Evolutionary conservation across 1,139 yeast genomes (phyloP).

Genomic region (Pichiaceae sp.): DNA sequence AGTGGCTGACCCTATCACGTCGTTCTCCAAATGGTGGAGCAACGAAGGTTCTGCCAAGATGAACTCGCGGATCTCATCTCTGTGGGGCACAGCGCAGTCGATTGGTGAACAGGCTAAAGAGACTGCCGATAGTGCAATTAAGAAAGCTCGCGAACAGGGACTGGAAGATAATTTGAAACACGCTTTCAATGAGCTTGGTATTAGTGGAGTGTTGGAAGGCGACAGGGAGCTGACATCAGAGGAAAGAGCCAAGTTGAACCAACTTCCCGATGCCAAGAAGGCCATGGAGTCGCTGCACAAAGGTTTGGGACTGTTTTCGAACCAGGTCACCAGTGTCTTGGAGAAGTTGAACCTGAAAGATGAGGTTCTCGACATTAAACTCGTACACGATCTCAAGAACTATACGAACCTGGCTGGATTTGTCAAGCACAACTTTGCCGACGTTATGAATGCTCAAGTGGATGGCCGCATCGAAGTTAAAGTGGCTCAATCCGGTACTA

Average conservation of each 20-base stretch:
- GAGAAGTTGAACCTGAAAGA: conserved; percentile 54
- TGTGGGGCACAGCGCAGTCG: conserved; percentile 50
- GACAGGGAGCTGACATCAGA: conserved; percentile 21
- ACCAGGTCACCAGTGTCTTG: conserved; percentile 36
- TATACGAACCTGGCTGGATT: conserved; percentile 56
- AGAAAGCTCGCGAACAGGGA: conserved; percentile 27
- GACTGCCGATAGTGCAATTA: conserved; percentile 32
- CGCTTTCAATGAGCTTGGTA: conserved; percentile 24
- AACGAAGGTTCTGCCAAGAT: conserved; percentile 70
- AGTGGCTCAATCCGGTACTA: conserved; percentile 42
- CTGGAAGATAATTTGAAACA: conserved; percentile 23
- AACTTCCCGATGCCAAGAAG: conserved; percentile 21
- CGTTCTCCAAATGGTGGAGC: conserved; percentile 78
- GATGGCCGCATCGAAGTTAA: conserved; percentile 74
- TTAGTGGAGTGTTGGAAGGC: conserved; percentile 22
- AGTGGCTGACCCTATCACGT: conserved; percentile 56
- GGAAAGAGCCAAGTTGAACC: conserved; percentile 17
- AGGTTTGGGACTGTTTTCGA: conserved; percentile 29
- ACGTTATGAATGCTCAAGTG: conserved; percentile 80
- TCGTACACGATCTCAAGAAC: conserved; percentile 79
- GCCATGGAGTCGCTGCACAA: conserved; percentile 22
- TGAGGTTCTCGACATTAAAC: conserved; percentile 71
- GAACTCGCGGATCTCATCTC: conserved; percentile 53
- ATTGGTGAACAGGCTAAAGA: conserved; percentile 23
- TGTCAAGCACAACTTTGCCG: conserved; percentile 62